Base-by-base conservation (phyloP, 257 asterid species). In the Catharanthus roseus region DNA sequence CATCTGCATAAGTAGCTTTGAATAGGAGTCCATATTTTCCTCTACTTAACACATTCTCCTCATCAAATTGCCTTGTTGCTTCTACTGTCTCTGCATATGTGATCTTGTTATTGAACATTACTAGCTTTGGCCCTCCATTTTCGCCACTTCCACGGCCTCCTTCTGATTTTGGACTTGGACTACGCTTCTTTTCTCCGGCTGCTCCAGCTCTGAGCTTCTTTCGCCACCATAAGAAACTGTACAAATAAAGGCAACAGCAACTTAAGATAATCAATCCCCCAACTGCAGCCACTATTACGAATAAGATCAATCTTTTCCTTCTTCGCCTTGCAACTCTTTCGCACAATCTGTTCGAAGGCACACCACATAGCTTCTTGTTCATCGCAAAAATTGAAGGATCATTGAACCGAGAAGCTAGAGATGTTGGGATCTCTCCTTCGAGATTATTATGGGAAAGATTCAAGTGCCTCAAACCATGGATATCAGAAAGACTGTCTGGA, bases 21-120 rank as follows among this genome's bases (percentile, higher is more conserved):
- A 84, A 91, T 11, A 91, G 26, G 0, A 91, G 72, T 6, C 97
- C 97, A 51, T 83, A 87, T 31, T 83, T 83, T 9, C 91, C 88
- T 58, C 97, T 82, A 78, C 89, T 91, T 41, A 91, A 36, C 72
- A 91, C 97, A 55, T 86, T 89, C 61, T 91, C 97, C 86, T 91
- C 97, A n/a, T 89, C 97, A 58, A 87, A 91, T 64, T 91, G 91
- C 69, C 93, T 82, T 0, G 97, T 91, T n/a, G 98, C 96, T 79
- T 88, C 96, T 28, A 84, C 49, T 18, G 98, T 87, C 73, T 92
- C 97, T 6, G 91, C 85, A 51, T 82, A 85, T 5, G 96, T 88
- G 76, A 88, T 85, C 87, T 85, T 88, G 84, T 86, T 82, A 77
- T 83, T 84, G 88, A 92, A 93, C 95, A 93, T 82, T 23, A 90